Percentiles rank a stretch among this genome's conserved stretches.
phyloP scores from a whole-genome alignment of 148 eudicot genomes.

The Drosera capensis region DNA sequence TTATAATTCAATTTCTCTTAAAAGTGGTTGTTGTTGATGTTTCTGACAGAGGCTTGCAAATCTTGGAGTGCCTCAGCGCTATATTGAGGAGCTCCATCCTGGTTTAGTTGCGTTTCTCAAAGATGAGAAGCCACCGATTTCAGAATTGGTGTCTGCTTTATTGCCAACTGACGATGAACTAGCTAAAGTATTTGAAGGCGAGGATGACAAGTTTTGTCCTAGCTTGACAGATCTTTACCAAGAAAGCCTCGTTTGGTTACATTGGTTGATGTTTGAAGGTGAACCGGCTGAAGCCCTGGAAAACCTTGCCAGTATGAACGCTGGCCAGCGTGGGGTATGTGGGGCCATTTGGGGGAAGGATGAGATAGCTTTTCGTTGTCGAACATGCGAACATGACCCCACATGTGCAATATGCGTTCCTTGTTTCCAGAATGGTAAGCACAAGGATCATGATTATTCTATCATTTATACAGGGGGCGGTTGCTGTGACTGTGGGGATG shows the following conservation, averaged over 20 bases:
- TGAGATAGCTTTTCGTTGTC: conserved; percentile 87
- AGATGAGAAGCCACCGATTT: conserved; percentile 20
- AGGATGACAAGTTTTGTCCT: conserved; percentile 9
- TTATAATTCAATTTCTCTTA: no score
- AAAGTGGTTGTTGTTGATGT: no score
- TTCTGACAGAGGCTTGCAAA: conserved; percentile 48
- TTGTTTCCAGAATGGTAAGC: conserved; percentile 91
- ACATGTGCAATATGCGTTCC: conserved; percentile 97
- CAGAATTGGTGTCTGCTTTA: conserved; percentile 42
- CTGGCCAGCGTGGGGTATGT: conserved; percentile 81
- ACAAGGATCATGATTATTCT: conserved; percentile 84
- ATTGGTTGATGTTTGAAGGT: conserved; percentile 93
- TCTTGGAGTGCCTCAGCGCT: conserved; percentile 47
- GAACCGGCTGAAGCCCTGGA: conserved; percentile 45
- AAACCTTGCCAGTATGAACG: conserved; percentile 33
- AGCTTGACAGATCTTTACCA: conserved; percentile 26
- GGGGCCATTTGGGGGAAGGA: conserved; percentile 94
- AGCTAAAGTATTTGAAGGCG: conserved; percentile 18
- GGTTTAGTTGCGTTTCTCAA: conserved; percentile 51
- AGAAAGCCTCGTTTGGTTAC: conserved; percentile 77
- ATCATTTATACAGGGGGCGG: conserved; percentile 93
- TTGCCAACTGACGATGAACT: conserved; percentile 54
- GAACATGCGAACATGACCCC: conserved; percentile 96
- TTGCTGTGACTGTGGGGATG: conserved; percentile 99
- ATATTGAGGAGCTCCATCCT: conserved; percentile 35